Evolutionary conservation across 768 basidiomycete species (phyloP).

Genomic region (Clitopilus passeckerianus): DNA sequence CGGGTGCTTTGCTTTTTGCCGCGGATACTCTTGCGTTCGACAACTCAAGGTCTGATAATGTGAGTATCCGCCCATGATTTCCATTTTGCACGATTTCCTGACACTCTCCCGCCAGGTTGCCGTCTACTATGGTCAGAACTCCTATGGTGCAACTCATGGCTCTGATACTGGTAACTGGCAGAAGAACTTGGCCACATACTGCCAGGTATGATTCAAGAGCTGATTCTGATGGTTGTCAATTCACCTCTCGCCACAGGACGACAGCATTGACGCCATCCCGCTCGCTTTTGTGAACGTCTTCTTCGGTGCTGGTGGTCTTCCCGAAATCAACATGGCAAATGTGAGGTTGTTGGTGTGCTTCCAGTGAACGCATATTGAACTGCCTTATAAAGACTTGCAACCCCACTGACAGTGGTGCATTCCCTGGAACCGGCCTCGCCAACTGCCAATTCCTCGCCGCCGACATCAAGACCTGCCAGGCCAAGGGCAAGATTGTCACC

Average conservation of each 20-base stretch:
- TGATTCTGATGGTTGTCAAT: neutral
- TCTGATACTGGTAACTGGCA: slow-evolving; percentile 42
- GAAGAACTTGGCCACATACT: slow-evolving; percentile 44
- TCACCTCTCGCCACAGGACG: slow-evolving; percentile 32
- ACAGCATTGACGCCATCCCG: slow-evolving; percentile 53
- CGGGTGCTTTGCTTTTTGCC: slow-evolving; percentile 4
- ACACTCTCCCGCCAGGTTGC: slow-evolving; percentile 16
- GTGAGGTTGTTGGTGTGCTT: slow-evolving; percentile 19
- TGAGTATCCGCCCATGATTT: slow-evolving; percentile 12
- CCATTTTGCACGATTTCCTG: neutral
- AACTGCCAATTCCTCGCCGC: slow-evolving; percentile 52
- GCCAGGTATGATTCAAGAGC: slow-evolving; percentile 29
- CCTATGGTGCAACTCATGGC: slow-evolving; percentile 46
- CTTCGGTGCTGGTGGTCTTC: slow-evolving; percentile 52
- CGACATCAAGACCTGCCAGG: slow-evolving; percentile 55
- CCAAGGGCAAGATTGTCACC: slow-evolving; percentile 45
- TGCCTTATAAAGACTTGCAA: slow-evolving; percentile 42
- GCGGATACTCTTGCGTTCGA: slow-evolving; percentile 19
- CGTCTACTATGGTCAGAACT: slow-evolving; percentile 56
- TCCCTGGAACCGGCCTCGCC: slow-evolving; percentile 51
- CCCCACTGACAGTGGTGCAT: slow-evolving; percentile 30
- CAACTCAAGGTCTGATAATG: slow-evolving; percentile 32
- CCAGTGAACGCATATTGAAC: neutral
- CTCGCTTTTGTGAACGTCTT: slow-evolving; percentile 59
- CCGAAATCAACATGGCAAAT: slow-evolving; percentile 58